Evolutionary conservation across 2,329 filamentous ascomycete genomes (phyloP).

Genomic region (Aspergillus uvarum): DNA sequence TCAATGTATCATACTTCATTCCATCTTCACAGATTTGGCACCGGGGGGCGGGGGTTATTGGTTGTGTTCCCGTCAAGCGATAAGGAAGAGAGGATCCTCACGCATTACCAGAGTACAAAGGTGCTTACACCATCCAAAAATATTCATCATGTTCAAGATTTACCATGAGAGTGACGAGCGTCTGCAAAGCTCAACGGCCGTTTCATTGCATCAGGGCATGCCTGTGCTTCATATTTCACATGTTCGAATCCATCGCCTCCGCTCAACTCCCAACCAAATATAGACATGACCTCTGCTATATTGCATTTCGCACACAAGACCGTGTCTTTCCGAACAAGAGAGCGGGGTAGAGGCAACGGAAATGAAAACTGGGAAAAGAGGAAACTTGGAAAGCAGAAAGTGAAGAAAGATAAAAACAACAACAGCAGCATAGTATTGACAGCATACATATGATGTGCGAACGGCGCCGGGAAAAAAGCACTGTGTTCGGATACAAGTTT

Average conservation of each 20-base stretch:
- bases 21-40: background rate
- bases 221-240: slow-evolving; percentile 37
- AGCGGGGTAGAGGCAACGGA: background rate
- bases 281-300: slow-evolving; percentile 9
- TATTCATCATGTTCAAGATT: background rate
- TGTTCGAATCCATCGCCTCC: background rate
- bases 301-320: slow-evolving; percentile 2
- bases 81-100: too few species aligned
- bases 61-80: too few species aligned
- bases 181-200: background rate
- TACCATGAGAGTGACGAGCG: background rate
- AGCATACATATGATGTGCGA: background rate
- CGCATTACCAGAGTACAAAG: too few species aligned
- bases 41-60: too few species aligned
- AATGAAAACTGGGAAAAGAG: background rate
- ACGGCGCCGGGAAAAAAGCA: background rate
- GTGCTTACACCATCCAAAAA: too few species aligned
- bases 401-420: background rate
- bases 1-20: slow-evolving; percentile 27
- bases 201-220: background rate
- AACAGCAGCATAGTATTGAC: slow-evolving; percentile 5
- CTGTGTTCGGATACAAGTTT: background rate
- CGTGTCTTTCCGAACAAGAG: background rate
- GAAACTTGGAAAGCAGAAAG: background rate
- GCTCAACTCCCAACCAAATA: slow-evolving; percentile 4